phyloP scores from a whole-genome alignment of 305 asterid species.

The Stenogyne calaminthoides region DNA sequence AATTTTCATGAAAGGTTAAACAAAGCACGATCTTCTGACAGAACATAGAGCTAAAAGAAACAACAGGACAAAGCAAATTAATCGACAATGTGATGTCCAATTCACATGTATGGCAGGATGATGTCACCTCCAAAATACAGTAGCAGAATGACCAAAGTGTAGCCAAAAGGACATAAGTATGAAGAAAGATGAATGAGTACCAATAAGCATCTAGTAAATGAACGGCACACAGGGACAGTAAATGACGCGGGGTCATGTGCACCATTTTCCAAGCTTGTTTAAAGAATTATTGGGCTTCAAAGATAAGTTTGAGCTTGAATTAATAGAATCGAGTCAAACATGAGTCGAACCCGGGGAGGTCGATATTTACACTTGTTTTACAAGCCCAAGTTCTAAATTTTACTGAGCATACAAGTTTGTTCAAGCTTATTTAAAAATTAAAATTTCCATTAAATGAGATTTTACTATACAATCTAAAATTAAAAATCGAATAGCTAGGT shows the following conservation, averaged over 20 bases:
- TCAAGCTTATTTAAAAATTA: not conserved
- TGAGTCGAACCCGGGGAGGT: not conserved
- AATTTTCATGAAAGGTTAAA: slow-evolving; percentile 14
- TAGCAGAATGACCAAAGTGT: not conserved
- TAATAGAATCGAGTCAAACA: not conserved
- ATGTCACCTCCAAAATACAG: not conserved
- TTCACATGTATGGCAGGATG: not conserved
- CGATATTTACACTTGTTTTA: not conserved
- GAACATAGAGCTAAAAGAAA: slow-evolving; percentile 18
- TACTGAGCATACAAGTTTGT: not conserved
- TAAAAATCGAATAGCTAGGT: not conserved
- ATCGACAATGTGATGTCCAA: not conserved
- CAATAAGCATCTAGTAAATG: not conserved
- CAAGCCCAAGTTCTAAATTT: not conserved
- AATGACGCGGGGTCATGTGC: not conserved
- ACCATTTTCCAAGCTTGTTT: not conserved
- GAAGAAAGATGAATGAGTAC: not conserved
- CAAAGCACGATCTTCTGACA: not conserved
- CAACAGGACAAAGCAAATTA: not conserved
- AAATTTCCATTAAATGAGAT: not conserved
- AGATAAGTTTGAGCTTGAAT: not conserved
- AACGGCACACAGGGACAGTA: not conserved
- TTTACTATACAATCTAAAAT: not conserved
- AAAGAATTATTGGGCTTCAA: not conserved
- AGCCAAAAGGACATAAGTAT: not conserved